Percentiles rank a stretch among this genome's conserved stretches.
Evolutionary conservation across 257 asterid genomes (phyloP).

Genomic region (Thymus mandschuricus): DNA sequence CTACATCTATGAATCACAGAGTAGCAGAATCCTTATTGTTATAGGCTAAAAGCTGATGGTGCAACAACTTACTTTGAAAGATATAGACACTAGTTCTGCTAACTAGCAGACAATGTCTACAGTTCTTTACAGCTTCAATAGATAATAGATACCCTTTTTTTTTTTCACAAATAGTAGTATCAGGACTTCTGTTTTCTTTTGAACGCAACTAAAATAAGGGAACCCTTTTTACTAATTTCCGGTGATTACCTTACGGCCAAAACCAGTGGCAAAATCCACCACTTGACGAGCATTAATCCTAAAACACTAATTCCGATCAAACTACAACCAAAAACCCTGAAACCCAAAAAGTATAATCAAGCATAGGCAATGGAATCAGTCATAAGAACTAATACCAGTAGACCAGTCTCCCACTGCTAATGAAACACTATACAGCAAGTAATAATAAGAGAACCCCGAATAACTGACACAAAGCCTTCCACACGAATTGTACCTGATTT

Average conservation of each 20-base stretch:
- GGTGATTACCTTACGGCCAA: background rate
- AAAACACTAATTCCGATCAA: conserved; percentile 34
- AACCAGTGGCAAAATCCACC: background rate
- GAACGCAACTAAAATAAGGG: background rate
- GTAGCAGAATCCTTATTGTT: background rate
- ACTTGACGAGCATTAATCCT: background rate
- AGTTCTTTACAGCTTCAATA: background rate
- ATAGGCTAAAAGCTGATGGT: background rate
- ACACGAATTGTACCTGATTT: conserved; percentile 66
- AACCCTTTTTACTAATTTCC: background rate
- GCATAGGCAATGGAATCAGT: background rate
- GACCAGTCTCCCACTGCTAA: background rate
- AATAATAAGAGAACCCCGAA: background rate
- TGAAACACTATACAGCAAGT: conserved; percentile 21
- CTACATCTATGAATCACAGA: background rate
- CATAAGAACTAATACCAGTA: background rate
- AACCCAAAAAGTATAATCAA: conserved; percentile 16
- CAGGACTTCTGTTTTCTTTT: conserved; percentile 2
- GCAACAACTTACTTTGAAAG: background rate
- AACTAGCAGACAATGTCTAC: background rate
- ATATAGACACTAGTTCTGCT: background rate
- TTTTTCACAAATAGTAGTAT: background rate
- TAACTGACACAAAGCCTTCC: background rate
- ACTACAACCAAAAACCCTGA: conserved; percentile 28
- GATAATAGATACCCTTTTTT: too few species aligned